These are phyloP conservation scores for Musa beccarii DNA, from an alignment of 176 grass and related monocot genomes.

Conservation along the genomic window DNA sequence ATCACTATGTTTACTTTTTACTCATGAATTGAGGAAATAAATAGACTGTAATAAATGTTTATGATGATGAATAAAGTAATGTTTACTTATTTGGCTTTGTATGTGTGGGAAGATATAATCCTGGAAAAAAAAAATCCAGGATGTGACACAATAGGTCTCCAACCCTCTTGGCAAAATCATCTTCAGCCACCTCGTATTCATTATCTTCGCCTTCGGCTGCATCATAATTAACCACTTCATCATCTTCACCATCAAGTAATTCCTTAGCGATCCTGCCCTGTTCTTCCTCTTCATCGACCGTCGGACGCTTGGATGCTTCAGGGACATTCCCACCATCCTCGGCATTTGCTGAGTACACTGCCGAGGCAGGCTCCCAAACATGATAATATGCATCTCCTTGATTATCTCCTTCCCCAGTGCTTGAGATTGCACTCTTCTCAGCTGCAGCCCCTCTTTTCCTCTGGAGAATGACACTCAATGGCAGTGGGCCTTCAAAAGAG, in stretches of 20 bases:
- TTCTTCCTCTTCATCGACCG: conserved; percentile 24
- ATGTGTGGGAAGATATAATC: too few species aligned
- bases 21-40: too few species aligned
- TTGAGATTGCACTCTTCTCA: not conserved
- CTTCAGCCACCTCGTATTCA: conserved; percentile 37
- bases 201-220: conserved; percentile 12
- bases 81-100: too few species aligned
- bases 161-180: conserved; percentile 47
- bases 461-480: conserved; percentile 46
- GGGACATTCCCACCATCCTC: not conserved
- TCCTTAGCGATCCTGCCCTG: conserved; percentile 21
- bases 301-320: conserved; percentile 12
- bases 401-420: not conserved
- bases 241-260: conserved; percentile 5
- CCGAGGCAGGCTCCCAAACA: not conserved
- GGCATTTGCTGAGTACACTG: too few species aligned
- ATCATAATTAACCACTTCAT: conserved; percentile 32
- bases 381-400: not conserved
- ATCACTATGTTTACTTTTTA: too few species aligned
- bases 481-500: conserved; percentile 46
- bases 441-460: conserved; percentile 35
- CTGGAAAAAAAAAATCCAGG: too few species aligned
- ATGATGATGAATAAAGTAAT: too few species aligned
- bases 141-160: conserved; percentile 31
- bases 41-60: too few species aligned